Evolutionary conservation across 2,329 filamentous ascomycete genomes (phyloP), one percentile per base, ranked within the genome.

Genomic region (Talaromyces sp.): DNA sequence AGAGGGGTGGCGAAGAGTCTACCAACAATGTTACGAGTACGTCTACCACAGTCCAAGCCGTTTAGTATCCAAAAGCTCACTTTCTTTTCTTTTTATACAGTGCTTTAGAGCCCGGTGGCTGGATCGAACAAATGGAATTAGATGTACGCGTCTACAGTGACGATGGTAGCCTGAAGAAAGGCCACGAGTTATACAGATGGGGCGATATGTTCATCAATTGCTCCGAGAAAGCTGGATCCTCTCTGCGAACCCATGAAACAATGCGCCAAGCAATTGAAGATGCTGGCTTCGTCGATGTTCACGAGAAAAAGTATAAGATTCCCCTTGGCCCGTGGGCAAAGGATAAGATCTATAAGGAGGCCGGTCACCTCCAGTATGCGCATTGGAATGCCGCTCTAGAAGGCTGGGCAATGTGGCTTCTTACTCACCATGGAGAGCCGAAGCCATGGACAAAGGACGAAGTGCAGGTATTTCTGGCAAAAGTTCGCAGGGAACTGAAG

Each of bases 281-380:
- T 19, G 61, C 60, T 3, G 71, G 71, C 0, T 74, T 74, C 48
- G 61, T 64, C 19, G 67, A 70, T 42, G 51, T 71, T 3, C 58
- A 63, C 1, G 63, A 70, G 27, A 49, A 68, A 10, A 48, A 65
- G 7, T 60, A 55, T 39, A 64, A 64, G 54, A 55, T 69, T 2
- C 66, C 66, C 2, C 50, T 72, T 14, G 69, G 69, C 2, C 49
- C 61, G 7, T 72, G 69, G 70, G 58, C 65, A 1, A 67, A 57
- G 39, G 65, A 71, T 36, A 52, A 56, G 11, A 30, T 54, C 7
- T 51, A 70, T 32, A 68, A 70, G 47, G 59, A 68, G 45, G 62
- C 82, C 1, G 82, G 81, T 1, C 55, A 58, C n/a, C 76, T 63
- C 16, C 54, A 62, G 19, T 55, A 53, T 27, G 49, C 51, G 4